Conservation (phyloP, 2,329 filamentous ascomycete species). For the Lachnellula willkommii region DNA sequence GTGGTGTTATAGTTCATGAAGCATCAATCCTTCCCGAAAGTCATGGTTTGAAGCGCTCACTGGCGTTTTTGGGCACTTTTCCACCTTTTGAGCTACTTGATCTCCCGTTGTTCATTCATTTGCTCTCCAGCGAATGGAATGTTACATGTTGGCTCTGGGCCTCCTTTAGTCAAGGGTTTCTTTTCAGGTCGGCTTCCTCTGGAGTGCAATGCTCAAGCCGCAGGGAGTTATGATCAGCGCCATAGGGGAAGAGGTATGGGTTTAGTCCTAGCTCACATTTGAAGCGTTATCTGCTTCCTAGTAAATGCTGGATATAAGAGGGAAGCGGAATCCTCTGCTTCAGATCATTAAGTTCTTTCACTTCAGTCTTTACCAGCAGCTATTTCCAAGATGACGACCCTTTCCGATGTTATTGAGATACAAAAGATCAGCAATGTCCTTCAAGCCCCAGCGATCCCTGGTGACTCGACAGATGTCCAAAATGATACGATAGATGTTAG, state of each 20-base stretch:
- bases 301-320: neutral
- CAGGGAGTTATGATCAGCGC: no score
- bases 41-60: neutral
- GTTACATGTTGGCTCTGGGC: neutral
- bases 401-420: neutral
- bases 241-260: neutral
- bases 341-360: neutral
- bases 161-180: neutral
- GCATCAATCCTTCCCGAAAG: neutral
- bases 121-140: neutral
- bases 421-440: neutral
- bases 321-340: neutral
- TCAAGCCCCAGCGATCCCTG: neutral
- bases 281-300: neutral
- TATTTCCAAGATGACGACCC: neutral
- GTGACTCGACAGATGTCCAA: no score
- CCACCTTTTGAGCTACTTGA: neutral
- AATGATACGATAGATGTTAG: neutral
- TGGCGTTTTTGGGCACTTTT: neutral
- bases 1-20: neutral
- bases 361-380: neutral
- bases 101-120: neutral
- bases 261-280: neutral
- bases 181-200: neutral
- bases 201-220: no score